Base-by-base conservation (phyloP, 441 rosid genomes). In the Adansonia rubrostipa region DNA sequence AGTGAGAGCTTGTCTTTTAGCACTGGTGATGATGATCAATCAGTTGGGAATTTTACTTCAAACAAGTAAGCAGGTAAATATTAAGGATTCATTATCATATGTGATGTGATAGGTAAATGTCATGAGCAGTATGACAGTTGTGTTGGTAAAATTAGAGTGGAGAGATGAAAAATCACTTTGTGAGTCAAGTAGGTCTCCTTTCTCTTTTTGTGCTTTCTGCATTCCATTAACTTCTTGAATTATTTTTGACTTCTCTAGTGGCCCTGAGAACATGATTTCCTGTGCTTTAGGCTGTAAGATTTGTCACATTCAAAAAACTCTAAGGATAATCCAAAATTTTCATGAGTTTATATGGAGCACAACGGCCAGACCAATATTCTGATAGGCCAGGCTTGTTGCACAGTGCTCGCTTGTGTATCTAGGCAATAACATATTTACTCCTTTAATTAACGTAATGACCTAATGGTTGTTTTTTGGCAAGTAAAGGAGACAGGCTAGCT, bases 31-130 rank as follows among this genome's bases (percentile, higher is more conserved):
- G 90, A 90, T 82, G 96, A 91, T 84, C 88, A 91, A 85, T 89
- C 91, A 0, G 87, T 89, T 77, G 98, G 93, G 81, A 98, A 96
- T 83, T 87, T 94, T 56, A 96, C 97, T 63, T 92, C 98, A 48
- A 96, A 96, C 86, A 96, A 94, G 76, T 96, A 96, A 84, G 99
- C 98, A 84, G 99, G 99, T 96, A 88, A 61, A 63, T 73, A 54
- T 64, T 64, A 72, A 65, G 71, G 56, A 69, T 62, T 69, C 33
- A 64, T 63, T 10, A 56, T 14, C 50, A 10, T 51, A 13, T 8
- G 24, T 60, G 60, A 69, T 10, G 42, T 76, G 17, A 10, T 71
- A 40, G 47, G 42, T 22, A 14, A 63, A 44, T 69, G 4, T 61
- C 20, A 53, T 71, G 42, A 6, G 11, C 69, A 19, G 28, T 20